Conservation (phyloP, 768 basidiomycete genomes). For the Collybiopsis confluens region DNA sequence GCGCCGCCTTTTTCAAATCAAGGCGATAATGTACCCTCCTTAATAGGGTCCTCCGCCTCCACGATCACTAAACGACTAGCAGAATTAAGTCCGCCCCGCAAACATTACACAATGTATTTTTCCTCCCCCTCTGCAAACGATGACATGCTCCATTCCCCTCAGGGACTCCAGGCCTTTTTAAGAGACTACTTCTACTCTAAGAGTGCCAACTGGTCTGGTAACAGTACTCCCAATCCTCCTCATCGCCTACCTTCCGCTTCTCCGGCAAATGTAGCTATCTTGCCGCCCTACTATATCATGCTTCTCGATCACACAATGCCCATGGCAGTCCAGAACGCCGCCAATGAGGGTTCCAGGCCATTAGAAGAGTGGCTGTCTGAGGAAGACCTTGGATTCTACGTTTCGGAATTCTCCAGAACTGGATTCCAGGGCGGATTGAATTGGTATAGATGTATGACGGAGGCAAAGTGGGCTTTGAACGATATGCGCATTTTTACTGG, state of each 20-base stretch:
- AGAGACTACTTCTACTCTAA: conserved; percentile 56
- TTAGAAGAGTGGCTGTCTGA: conserved; percentile 43
- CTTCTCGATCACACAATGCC: conserved; percentile 50
- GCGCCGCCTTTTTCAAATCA: conserved; percentile 27
- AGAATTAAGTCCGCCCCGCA: conserved; percentile 44
- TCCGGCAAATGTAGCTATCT: conserved; percentile 28
- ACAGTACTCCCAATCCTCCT: conserved; percentile 20
- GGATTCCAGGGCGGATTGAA: conserved; percentile 67
- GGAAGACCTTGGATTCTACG: conserved; percentile 45
- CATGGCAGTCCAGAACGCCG: conserved; percentile 31
- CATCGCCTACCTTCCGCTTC: conserved; percentile 31
- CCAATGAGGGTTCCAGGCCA: conserved; percentile 4
- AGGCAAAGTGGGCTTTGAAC: conserved; percentile 25
- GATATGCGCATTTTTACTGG: conserved; percentile 43
- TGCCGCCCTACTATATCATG: conserved; percentile 66
- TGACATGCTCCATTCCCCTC: conserved; percentile 39
- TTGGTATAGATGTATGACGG: conserved; percentile 42
- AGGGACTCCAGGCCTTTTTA: conserved; percentile 44
- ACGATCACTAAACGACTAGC: conserved; percentile 25
- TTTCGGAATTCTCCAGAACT: conserved; percentile 42
- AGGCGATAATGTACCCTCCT: neutral
- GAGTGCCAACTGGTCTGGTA: conserved; percentile 48
- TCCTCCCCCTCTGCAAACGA: conserved; percentile 40
- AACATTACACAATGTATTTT: conserved; percentile 54
- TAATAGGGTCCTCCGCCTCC: conserved; percentile 8